phyloP scores from a whole-genome alignment of 352 stramenopile genomes.

The Globisporangium solare region DNA sequence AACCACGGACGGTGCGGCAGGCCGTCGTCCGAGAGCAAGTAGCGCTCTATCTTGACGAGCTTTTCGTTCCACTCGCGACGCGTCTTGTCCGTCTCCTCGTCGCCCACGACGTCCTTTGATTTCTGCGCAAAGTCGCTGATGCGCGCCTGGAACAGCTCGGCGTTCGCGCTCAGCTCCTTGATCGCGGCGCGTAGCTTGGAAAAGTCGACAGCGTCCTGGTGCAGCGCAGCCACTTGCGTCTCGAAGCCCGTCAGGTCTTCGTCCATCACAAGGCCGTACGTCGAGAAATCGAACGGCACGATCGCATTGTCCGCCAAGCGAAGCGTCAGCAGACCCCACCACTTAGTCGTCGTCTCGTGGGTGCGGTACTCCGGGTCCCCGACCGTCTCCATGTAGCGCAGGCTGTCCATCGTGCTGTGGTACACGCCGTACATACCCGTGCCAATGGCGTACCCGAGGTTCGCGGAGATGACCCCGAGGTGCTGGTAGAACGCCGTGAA shows the following conservation, averaged over 20 bases:
- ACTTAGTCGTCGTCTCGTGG: conserved; percentile 35
- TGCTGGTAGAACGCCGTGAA: conserved; percentile 79
- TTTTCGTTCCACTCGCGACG: conserved; percentile 36
- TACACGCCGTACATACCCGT: conserved; percentile 59
- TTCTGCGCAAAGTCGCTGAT: conserved; percentile 7
- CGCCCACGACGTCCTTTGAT: no score
- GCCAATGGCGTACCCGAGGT: conserved; percentile 45
- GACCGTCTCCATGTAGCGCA: conserved; percentile 57
- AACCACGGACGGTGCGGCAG: conserved; percentile 53
- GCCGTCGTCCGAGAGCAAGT: conserved; percentile 30
- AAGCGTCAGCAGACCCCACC: conserved; percentile 61
- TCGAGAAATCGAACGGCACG: conserved; percentile 68
- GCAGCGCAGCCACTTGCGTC: conserved; percentile 13
- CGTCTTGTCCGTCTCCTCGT: background rate
- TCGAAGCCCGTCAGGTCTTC: conserved; percentile 32
- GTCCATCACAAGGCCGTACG: conserved; percentile 58
- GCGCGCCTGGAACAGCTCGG: conserved; percentile 22
- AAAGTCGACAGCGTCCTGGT: conserved; percentile 26
- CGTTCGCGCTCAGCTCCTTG: conserved; percentile 30
- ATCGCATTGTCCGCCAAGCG: conserved; percentile 45
- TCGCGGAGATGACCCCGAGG: conserved; percentile 69
- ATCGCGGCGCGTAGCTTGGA: conserved; percentile 32
- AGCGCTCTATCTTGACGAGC: conserved; percentile 42
- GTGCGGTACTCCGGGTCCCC: conserved; percentile 57
- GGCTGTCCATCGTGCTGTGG: conserved; percentile 85